Evolutionary conservation across 257 asterid species (phyloP).

Genomic region (Nicotiana noctiflora): DNA sequence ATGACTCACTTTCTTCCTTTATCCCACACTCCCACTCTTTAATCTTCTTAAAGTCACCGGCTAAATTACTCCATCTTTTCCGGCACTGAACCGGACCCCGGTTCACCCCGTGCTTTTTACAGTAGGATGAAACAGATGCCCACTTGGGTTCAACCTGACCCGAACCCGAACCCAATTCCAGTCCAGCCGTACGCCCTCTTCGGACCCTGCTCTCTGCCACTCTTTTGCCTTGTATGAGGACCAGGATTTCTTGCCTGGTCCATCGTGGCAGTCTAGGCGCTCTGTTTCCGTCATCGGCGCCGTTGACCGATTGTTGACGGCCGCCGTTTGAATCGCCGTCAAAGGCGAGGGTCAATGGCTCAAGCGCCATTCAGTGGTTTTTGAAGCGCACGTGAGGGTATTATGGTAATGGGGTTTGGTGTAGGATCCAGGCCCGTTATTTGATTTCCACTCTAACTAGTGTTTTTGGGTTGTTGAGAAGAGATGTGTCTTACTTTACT

Average conservation of each 20-base stretch:
- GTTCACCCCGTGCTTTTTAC: conserved; percentile 80
- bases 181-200: conserved; percentile 51
- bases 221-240: conserved; percentile 75
- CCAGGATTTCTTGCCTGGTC: conserved; percentile 87
- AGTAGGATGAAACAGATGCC: conserved; percentile 86
- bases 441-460: too few relatives aligned
- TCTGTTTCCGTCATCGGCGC: conserved; percentile 42
- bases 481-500: too few relatives aligned
- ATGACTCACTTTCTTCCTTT: conserved; percentile 65
- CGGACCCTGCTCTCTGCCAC: conserved; percentile 66
- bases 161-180: conserved; percentile 65
- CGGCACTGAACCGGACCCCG: conserved; percentile 96
- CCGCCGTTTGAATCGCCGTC: conserved; percentile 43
- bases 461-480: too few relatives aligned
- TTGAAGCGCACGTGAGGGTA: too few relatives aligned
- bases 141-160: conserved; percentile 81
- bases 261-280: conserved; percentile 79
- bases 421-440: too few relatives aligned
- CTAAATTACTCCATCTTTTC: conserved; percentile 91
- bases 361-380: conserved; percentile 40
- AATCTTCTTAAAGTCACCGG: conserved; percentile 86
- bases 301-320: conserved; percentile 42
- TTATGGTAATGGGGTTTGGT: too few relatives aligned
- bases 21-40: conserved; percentile 73
- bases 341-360: conserved; percentile 46